Base-by-base conservation (phyloP, 1,284 basidiomycete genomes). In the Ustilago vetiveriae region DNA sequence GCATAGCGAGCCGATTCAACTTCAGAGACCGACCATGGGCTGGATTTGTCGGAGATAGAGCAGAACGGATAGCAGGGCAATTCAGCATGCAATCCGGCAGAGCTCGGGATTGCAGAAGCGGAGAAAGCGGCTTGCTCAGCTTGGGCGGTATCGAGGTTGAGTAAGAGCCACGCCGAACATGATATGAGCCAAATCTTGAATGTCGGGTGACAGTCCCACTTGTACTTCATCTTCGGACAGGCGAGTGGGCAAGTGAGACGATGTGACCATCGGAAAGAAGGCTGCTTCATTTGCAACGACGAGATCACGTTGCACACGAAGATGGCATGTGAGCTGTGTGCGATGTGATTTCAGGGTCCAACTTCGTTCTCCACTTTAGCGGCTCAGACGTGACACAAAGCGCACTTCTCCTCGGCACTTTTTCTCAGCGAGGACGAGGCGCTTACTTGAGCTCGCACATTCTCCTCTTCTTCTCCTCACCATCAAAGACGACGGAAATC, bases 41-140 rank as follows among this genome's bases (percentile, higher is more conserved):
- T 8, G 10, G 35, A 3, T 8, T 16, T 19, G 8, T 33, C 48
- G 4, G 26, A 16, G 3, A 19, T 9, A 3, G 30, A 9, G 46
- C 60, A 69, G 46, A 69, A 69, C 1, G 66, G 66, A 23, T 69
- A 62, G 48, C 65, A 69, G 1, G 6, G 24, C 17, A 26, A 8
- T 6, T 33, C 29, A 2, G 14, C 19, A 0, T n/a, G 13, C 10
- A 26, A 14, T 4, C 16, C 23, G 9, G 21, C 11, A 5, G 14
- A 4, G 30, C 16, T 17, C 24, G 41, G 17, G 3, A 23, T 23
- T 41, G 27, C 27, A n/a, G 19, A 7, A 14, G 37, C 17, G n/a
- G 52, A 24, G 42, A 63, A 55, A 14, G 59, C 27, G 11, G 43
- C 38, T 22, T 63, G 59, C 37, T 29, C 23, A 23, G 39, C 50